phyloP scores from a whole-genome alignment of 2,329 filamentous ascomycete genomes.

The Bipolaris oryzae region DNA sequence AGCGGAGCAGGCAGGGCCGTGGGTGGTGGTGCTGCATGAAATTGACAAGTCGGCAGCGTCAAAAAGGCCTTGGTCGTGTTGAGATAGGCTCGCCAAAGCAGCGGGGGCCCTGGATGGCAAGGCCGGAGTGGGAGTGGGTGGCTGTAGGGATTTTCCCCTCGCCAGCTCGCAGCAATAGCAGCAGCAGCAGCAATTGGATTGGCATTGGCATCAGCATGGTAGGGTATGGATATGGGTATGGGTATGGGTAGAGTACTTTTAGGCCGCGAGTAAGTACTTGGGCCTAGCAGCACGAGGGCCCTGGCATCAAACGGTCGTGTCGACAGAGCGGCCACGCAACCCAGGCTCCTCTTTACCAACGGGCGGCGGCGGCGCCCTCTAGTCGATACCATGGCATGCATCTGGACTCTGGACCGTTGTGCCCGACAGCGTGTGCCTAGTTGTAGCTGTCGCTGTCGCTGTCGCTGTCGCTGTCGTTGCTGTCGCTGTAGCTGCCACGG shows the following conservation, averaged over 20 bases:
- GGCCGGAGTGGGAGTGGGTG: neutral
- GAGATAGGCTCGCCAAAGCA: constrained; percentile 5
- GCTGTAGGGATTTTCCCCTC: neutral
- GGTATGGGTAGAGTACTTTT: no score
- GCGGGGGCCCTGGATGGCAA: neutral
- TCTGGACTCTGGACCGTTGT: neutral
- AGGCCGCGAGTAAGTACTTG: no score
- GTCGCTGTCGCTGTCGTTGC: no score
- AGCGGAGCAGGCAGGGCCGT: constrained; percentile 11
- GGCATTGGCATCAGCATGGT: neutral
- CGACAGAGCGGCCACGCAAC: no score
- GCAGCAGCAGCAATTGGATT: no score
- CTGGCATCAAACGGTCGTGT: constrained; percentile 4
- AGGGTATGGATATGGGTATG: no score
- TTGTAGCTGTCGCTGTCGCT: no score
- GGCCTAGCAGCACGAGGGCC: no score
- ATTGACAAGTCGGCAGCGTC: constrained; percentile 16
- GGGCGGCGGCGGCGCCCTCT: neutral
- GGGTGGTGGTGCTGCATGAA: constrained; percentile 31
- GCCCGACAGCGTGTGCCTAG: no score
- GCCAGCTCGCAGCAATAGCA: neutral
- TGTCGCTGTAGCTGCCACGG: no score
- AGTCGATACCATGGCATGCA: neutral
- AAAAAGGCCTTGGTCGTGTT: constrained; percentile 24
- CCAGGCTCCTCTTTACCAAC: neutral